Evolutionary conservation across 2,329 filamentous ascomycete genomes (phyloP).

Genomic region (Metarhizium guizhouense): DNA sequence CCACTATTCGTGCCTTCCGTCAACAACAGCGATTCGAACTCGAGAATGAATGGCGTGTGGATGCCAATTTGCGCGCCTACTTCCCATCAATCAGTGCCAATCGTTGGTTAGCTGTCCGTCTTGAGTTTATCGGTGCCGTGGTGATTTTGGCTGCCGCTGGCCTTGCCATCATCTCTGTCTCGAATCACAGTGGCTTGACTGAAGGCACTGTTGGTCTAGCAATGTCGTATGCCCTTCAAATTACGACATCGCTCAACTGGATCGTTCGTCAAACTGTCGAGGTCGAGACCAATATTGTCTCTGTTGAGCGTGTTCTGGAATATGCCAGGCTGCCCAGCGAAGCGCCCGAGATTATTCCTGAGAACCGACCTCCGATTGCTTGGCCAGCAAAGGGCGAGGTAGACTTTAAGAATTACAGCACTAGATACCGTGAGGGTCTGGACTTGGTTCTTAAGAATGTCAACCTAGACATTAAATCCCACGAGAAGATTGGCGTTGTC

Average conservation of each 20-base stretch:
- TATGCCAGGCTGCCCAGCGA: constrained; percentile 88
- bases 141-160: constrained; percentile 85
- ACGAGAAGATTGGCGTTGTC: constrained; percentile 61
- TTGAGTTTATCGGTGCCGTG: constrained; percentile 90
- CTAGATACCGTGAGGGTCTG: constrained; percentile 80
- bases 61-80: constrained; percentile 88
- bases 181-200: constrained; percentile 52
- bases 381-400: constrained; percentile 90
- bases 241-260: constrained; percentile 97
- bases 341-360: constrained; percentile 86
- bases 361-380: constrained; percentile 74
- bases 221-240: constrained; percentile 96
- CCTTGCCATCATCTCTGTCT: constrained; percentile 73
- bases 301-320: constrained; percentile 93
- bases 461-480: constrained; percentile 83
- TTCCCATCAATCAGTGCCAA: constrained; percentile 93
- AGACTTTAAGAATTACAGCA: constrained; percentile 88
- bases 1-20: constrained; percentile 89
- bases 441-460: constrained; percentile 92
- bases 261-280: constrained; percentile 97
- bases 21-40: constrained; percentile 80
- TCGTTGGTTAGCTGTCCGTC: constrained; percentile 86
- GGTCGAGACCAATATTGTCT: constrained; percentile 99
- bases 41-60: constrained; percentile 96
- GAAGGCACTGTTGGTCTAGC: constrained; percentile 79